phyloP scores from a whole-genome alignment of 2,329 filamentous ascomycete genomes.

The Endoconidiophora laricicola region DNA sequence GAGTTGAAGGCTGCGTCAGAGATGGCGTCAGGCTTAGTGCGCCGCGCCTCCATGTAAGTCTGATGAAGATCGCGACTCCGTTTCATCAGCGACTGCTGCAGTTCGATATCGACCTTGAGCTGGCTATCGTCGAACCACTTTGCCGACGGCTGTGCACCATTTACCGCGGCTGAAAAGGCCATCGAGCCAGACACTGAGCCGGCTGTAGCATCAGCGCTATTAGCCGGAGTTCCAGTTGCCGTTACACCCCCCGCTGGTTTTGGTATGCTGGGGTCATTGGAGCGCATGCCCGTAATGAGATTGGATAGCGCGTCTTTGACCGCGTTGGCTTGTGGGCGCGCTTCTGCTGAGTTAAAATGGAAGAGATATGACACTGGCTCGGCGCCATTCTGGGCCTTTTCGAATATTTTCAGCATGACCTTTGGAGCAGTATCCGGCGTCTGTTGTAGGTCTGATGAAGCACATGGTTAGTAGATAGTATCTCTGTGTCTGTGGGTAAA shows the following conservation, averaged over 20 bases:
- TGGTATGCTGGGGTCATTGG: conserved; percentile 32
- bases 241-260: conserved; percentile 22
- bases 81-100: conserved; percentile 80
- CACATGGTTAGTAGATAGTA: conserved; percentile 4
- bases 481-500: not conserved
- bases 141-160: conserved; percentile 35
- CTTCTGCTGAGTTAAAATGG: conserved; percentile 68
- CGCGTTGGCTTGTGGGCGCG: conserved; percentile 67
- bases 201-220: conserved; percentile 14
- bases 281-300: conserved; percentile 55
- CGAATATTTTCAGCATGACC: conserved; percentile 87
- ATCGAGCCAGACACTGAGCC: conserved; percentile 44
- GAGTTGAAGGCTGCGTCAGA: conserved; percentile 66
- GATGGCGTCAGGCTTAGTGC: conserved; percentile 71
- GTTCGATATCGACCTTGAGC: conserved; percentile 58
- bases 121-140: conserved; percentile 67
- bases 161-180: conserved; percentile 58
- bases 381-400: conserved; percentile 41
- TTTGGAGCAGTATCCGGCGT: conserved; percentile 77
- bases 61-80: conserved; percentile 58
- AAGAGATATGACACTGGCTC: conserved; percentile 65
- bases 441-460: conserved; percentile 64
- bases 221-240: conserved; percentile 17
- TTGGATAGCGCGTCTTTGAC: conserved; percentile 70
- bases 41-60: conserved; percentile 73